A percentile compares a stretch with the other conserved stretches of the same genome.
Conservation (phyloP, 225 moss, liverwort and hornwort species). For the Neckera pumila region DNA sequence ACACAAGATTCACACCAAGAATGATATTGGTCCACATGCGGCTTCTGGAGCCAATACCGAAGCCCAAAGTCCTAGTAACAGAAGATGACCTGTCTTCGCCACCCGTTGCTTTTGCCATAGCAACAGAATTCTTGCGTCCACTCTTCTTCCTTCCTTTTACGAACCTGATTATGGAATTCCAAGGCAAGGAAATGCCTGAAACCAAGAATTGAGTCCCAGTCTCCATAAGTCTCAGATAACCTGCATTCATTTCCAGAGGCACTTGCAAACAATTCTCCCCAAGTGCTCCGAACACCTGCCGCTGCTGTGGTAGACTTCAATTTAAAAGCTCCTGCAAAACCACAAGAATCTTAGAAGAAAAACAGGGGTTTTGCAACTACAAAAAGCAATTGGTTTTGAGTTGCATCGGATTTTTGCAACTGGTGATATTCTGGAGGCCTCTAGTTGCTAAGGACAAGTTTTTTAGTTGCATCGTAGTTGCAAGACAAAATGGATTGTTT, state of each 20-base stretch:
- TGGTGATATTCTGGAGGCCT: too few relatives aligned
- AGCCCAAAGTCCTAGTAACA: neutral
- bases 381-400: too few relatives aligned
- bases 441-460: too few relatives aligned
- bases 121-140: slow-evolving; percentile 1
- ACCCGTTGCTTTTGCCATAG: slow-evolving; percentile 13
- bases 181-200: slow-evolving; percentile 32
- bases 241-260: slow-evolving; percentile 3
- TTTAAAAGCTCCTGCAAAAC: slow-evolving; percentile 8
- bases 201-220: slow-evolving; percentile 20
- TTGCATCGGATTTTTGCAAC: too few relatives aligned
- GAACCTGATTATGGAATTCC: slow-evolving; percentile 15
- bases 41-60: slow-evolving; percentile 29
- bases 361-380: too few relatives aligned
- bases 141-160: slow-evolving; percentile 5
- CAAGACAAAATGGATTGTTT: too few relatives aligned
- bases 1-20: slow-evolving; percentile 43
- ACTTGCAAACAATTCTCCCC: slow-evolving; percentile 4
- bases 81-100: slow-evolving; percentile 17
- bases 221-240: slow-evolving; percentile 4
- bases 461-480: too few relatives aligned
- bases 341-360: too few relatives aligned
- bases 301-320: neutral
- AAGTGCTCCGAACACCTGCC: slow-evolving; percentile 4
- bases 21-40: slow-evolving; percentile 50